phyloP scores from a whole-genome alignment of 2,329 filamentous ascomycete genomes.

The Ustilaginoidea virens region DNA sequence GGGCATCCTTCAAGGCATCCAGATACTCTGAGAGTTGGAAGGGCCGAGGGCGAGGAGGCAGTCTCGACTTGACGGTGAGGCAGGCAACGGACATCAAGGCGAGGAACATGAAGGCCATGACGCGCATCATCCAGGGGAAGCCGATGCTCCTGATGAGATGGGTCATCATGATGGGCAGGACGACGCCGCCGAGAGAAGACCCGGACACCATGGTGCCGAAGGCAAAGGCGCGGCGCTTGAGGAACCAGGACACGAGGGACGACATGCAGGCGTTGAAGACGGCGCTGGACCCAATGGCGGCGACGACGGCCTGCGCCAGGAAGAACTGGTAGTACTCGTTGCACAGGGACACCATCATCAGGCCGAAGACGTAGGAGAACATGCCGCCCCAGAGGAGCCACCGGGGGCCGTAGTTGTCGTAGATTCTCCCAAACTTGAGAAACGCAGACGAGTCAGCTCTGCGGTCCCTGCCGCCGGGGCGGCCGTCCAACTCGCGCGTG shows the following conservation, averaged over 20 bases:
- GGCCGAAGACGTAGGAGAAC: conserved; percentile 41
- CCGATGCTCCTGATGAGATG: conserved; percentile 32
- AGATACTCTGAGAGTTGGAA: conserved; percentile 31
- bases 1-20: conserved; percentile 27
- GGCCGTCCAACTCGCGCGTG: too few species aligned
- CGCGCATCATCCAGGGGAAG: conserved; percentile 33
- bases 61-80: conserved; percentile 21
- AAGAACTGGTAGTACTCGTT: conserved; percentile 25
- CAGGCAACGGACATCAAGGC: conserved; percentile 19
- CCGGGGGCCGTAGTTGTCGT: conserved; percentile 48
- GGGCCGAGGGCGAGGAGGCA: conserved; percentile 28
- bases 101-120: conserved; percentile 30
- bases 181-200: conserved; percentile 36
- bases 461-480: too few species aligned
- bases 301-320: conserved; percentile 25
- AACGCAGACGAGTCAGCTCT: background rate
- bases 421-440: conserved; percentile 45
- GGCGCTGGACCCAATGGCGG: conserved; percentile 24
- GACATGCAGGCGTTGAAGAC: conserved; percentile 28
- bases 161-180: conserved; percentile 46
- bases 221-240: conserved; percentile 32
- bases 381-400: conserved; percentile 38
- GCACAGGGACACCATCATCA: conserved; percentile 47
- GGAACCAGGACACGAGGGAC: conserved; percentile 35
- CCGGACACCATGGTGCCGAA: conserved; percentile 38